Evolutionary conservation across 441 rosid species (phyloP).

Genomic region (Brassica balearica): DNA sequence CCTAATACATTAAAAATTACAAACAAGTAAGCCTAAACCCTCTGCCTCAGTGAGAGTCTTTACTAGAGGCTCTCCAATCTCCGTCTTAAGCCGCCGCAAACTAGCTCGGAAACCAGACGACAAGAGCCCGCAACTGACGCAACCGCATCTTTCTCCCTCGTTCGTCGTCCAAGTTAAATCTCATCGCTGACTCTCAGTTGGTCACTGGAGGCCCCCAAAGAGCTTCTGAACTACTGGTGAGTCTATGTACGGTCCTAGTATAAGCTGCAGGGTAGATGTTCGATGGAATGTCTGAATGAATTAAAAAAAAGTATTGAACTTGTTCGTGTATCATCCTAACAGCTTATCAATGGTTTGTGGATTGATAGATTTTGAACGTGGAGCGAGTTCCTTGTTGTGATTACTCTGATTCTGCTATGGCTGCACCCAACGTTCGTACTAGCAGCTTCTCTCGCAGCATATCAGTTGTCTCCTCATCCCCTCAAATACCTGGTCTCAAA

Average conservation of each 20-base stretch:
- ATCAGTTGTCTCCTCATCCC: slow-evolving; percentile 42
- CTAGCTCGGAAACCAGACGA: not conserved
- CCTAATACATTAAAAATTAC: not conserved
- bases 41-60: slow-evolving; percentile 18
- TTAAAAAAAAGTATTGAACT: not conserved
- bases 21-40: not conserved
- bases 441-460: slow-evolving; percentile 88
- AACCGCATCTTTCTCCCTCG: slow-evolving; percentile 13
- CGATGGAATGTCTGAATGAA: slow-evolving; percentile 42
- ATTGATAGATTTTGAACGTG: slow-evolving; percentile 23
- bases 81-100: slow-evolving; percentile 14
- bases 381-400: slow-evolving; percentile 1
- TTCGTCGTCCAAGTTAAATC: not conserved
- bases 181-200: no score
- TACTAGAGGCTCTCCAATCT: not conserved
- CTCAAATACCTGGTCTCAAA: slow-evolving; percentile 74
- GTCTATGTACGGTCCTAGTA: not conserved
- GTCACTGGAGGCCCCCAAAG: no score
- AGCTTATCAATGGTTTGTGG: not conserved
- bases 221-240: no score
- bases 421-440: slow-evolving; percentile 61
- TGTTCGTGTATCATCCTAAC: not conserved
- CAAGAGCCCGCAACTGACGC: not conserved
- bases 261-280: slow-evolving; percentile 26
- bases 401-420: slow-evolving; percentile 50